Evolutionary conservation across 306 rosid species (phyloP), one percentile per base, ranked within the genome.

Genomic region (Trichosanthes truncata): DNA sequence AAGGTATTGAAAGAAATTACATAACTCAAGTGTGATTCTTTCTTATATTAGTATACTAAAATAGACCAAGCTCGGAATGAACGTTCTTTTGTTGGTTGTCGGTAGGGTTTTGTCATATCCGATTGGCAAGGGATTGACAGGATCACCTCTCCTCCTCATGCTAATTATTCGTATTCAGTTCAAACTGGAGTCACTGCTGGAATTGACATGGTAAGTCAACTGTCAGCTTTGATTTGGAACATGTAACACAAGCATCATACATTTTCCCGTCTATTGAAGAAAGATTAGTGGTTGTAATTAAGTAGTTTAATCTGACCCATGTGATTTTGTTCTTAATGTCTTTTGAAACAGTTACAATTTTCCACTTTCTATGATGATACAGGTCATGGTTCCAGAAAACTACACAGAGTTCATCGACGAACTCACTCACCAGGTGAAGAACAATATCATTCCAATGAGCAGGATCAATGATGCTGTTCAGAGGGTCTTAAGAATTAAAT

Each of bases 121-220:
- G 97, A 93, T 86, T 93, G 96, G 96, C 82, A 88, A 77, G 97
- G 97, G 56, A 88, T 93, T 67, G 97, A 93, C 81, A 76, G 90
- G 77, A 88, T 93, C 74, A 93, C 97, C 73, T 88, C 97, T 52
- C 97, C 97, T 68, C 94, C 96, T 52, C 89, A 87, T 83, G 88
- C 90, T 79, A 93, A 93, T 87, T 93, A 89, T 84, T 91, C 97
- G 8, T 89, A 91, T 59, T 93, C 97, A 40, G 85, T 93, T 77
- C 82, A 88, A 87, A 88, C 89, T 73, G 90, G 91, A 68, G 85
- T 93, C 63, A 3, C 87, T 73, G 97, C 97, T 74, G 97, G 97
- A 83, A 88, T 93, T 7, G 97, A 93, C 87, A 89, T 93, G 97
- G 97, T 90, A 63, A 83, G 87, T 81, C 78, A 43, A 59, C 17